Conservation (phyloP, 495 filamentous ascomycete genomes). For the Hypoxylon cercidicola region DNA sequence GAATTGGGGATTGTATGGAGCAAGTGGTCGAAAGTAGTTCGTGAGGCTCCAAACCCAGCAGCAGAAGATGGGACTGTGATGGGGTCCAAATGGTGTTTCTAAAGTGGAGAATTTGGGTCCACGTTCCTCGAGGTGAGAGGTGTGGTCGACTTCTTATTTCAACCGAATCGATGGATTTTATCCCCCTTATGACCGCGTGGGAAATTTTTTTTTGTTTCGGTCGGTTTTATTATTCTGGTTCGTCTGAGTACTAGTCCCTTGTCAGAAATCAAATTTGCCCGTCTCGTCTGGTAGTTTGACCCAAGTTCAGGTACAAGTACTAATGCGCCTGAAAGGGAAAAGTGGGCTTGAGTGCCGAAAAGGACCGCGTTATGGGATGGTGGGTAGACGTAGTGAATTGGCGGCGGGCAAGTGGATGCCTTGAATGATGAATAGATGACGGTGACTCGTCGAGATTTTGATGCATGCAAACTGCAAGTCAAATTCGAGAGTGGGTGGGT, state of each 20-base stretch:
- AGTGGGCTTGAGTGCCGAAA: slow-evolving; percentile 50
- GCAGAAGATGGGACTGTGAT: slow-evolving; percentile 59
- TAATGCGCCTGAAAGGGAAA: slow-evolving; percentile 38
- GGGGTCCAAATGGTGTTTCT: slow-evolving; percentile 57
- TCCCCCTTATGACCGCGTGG: slow-evolving; percentile 50
- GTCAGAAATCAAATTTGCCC: slow-evolving; percentile 41
- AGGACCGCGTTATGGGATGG: slow-evolving; percentile 44
- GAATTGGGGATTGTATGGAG: slow-evolving; percentile 49
- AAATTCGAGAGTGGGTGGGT: slow-evolving; percentile 47
- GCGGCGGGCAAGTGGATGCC: slow-evolving; percentile 62
- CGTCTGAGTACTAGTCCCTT: slow-evolving; percentile 43
- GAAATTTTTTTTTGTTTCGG: slow-evolving; percentile 39
- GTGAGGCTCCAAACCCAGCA: slow-evolving; percentile 48
- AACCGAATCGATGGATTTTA: slow-evolving; percentile 39
- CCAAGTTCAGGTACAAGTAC: slow-evolving; percentile 41
- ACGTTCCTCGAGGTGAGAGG: slow-evolving; percentile 50
- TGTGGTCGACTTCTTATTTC: slow-evolving; percentile 50
- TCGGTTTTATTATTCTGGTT: slow-evolving; percentile 40
- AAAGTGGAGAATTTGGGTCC: slow-evolving; percentile 50
- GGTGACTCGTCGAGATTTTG: slow-evolving; percentile 49
- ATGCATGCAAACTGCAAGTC: slow-evolving; percentile 52
- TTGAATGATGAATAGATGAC: slow-evolving; percentile 46
- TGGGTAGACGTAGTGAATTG: slow-evolving; percentile 50
- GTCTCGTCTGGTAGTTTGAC: slow-evolving; percentile 44
- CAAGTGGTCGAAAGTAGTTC: slow-evolving; percentile 46